A percentile compares a stretch with the other conserved stretches of the same genome.
These are phyloP conservation scores for Clitopilus hobsonii DNA, from an alignment of 768 basidiomycete species.

Conservation along the genomic window DNA sequence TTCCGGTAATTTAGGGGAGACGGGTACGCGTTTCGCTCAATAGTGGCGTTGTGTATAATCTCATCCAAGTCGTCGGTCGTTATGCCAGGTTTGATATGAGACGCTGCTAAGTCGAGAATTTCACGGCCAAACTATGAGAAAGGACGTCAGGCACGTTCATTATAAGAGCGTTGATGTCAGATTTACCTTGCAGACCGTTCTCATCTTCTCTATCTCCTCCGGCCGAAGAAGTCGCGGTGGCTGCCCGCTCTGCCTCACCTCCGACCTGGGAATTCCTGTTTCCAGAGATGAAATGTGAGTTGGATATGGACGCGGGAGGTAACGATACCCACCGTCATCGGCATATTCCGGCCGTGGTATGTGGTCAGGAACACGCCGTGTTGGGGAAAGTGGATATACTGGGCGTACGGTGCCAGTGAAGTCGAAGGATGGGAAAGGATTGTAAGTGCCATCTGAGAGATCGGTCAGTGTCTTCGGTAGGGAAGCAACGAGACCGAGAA, in stretches of 20 bases:
- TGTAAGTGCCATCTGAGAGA: slow-evolving; percentile 63
- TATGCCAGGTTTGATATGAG: slow-evolving; percentile 82
- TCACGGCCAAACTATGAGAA: slow-evolving; percentile 72
- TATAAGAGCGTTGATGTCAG: background rate
- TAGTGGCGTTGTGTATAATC: slow-evolving; percentile 87
- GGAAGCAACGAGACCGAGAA: slow-evolving; percentile 21
- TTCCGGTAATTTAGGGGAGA: slow-evolving; percentile 88
- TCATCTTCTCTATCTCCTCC: slow-evolving; percentile 89
- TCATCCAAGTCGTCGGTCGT: slow-evolving; percentile 95
- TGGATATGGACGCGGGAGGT: slow-evolving; percentile 2
- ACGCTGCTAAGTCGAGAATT: slow-evolving; percentile 89
- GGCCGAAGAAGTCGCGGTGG: slow-evolving; percentile 59
- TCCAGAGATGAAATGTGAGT: slow-evolving; percentile 8
- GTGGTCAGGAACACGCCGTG: slow-evolving; percentile 72
- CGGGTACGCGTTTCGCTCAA: slow-evolving; percentile 90
- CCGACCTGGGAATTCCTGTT: slow-evolving; percentile 55
- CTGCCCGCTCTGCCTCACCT: slow-evolving; percentile 53
- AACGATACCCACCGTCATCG: slow-evolving; percentile 33
- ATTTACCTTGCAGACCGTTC: slow-evolving; percentile 78
- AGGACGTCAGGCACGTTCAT: background rate
- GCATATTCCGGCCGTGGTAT: slow-evolving; percentile 91
- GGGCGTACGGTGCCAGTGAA: slow-evolving; percentile 82
- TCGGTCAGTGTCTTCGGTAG: background rate
- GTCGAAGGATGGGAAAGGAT: slow-evolving; percentile 72
- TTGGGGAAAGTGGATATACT: slow-evolving; percentile 81